Percentiles rank a stretch among this genome's conserved stretches.
Conservation (phyloP, 768 basidiomycete genomes). For the Aureoboletus auriporus region DNA sequence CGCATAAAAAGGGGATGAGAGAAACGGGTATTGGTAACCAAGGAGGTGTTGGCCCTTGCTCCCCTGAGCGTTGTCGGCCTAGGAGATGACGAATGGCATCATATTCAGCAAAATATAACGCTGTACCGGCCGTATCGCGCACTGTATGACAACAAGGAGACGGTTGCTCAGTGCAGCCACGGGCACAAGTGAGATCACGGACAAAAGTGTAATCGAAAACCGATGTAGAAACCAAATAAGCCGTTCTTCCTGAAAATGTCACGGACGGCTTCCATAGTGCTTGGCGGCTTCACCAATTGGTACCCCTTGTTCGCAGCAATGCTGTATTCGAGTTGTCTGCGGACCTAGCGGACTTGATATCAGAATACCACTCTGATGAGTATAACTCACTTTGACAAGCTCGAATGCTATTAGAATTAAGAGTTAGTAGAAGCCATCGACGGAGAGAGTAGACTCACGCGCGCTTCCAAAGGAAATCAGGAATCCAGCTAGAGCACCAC, state of each 20-base stretch:
- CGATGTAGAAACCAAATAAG: slow-evolving; percentile 68
- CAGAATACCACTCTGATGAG: slow-evolving; percentile 2
- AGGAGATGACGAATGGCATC: slow-evolving; percentile 86
- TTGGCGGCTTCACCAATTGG: slow-evolving; percentile 69
- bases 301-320: slow-evolving; percentile 81
- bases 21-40: slow-evolving; percentile 83
- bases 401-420: slow-evolving; percentile 63
- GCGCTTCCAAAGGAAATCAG: slow-evolving; percentile 87
- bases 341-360: slow-evolving; percentile 50
- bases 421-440: slow-evolving; percentile 18
- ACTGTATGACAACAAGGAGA: slow-evolving; percentile 40
- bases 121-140: slow-evolving; percentile 86
- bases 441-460: slow-evolving; percentile 51
- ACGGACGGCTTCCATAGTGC: slow-evolving; percentile 71
- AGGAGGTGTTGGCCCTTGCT: slow-evolving; percentile 75
- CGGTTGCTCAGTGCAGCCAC: background rate
- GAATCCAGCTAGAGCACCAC: slow-evolving; percentile 86
- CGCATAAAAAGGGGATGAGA: slow-evolving; percentile 87
- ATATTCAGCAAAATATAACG: slow-evolving; percentile 91
- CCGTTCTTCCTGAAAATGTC: slow-evolving; percentile 71
- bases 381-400: slow-evolving; percentile 74
- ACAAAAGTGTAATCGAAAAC: slow-evolving; percentile 86
- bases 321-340: slow-evolving; percentile 87
- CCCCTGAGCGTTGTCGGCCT: slow-evolving; percentile 71
- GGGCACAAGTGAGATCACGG: slow-evolving; percentile 22